Evolutionary conservation across 2,329 filamentous ascomycete species (phyloP).

Genomic region (Fusarium domesticum): DNA sequence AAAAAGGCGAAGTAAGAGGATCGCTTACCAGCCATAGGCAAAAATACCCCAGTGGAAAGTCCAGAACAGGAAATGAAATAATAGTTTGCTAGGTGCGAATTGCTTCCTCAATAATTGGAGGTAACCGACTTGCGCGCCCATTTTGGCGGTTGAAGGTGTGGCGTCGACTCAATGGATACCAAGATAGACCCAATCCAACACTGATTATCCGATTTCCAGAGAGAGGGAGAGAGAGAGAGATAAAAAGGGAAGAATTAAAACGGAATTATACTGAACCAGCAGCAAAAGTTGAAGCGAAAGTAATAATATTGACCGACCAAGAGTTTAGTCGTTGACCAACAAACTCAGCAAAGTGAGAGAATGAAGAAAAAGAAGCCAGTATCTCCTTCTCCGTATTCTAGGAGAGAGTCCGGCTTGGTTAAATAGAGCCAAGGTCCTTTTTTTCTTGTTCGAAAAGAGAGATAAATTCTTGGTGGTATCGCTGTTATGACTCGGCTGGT

Average conservation of each 20-base stretch:
- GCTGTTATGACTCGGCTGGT: background rate
- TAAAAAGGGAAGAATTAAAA: constrained; percentile 19
- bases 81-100: constrained; percentile 66
- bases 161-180: background rate
- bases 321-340: background rate
- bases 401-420: too few relatives aligned
- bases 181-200: constrained; percentile 23
- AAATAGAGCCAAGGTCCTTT: too few relatives aligned
- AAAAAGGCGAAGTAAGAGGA: constrained; percentile 1
- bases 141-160: constrained; percentile 26
- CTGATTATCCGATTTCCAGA: constrained; percentile 5
- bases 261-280: constrained; percentile 59
- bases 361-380: constrained; percentile 1
- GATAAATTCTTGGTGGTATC: background rate
- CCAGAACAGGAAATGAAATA: constrained; percentile 83
- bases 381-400: background rate
- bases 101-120: constrained; percentile 56
- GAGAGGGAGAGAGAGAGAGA: constrained; percentile 4
- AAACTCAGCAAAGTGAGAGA: background rate
- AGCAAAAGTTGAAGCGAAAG: constrained; percentile 36
- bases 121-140: constrained; percentile 42
- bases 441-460: background rate
- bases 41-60: constrained; percentile 75
- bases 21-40: constrained; percentile 74
- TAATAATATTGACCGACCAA: background rate